A percentile compares a stretch with the other conserved stretches of the same genome.
phyloP scores from a whole-genome alignment of 441 rosid genomes.

The Breynia disticha region DNA sequence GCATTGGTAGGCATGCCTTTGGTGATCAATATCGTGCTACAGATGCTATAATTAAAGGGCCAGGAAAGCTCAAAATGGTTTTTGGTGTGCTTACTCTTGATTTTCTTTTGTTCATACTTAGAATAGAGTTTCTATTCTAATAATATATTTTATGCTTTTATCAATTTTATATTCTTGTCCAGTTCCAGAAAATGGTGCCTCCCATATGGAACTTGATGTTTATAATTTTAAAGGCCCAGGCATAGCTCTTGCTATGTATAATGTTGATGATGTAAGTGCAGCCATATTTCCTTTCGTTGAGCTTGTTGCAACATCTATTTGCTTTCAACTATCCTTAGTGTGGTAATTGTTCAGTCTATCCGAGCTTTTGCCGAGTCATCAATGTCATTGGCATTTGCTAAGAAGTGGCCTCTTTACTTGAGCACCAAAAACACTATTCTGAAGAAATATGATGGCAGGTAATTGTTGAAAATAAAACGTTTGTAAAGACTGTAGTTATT shows the following conservation, averaged over 20 bases:
- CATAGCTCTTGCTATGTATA: slow-evolving; percentile 91
- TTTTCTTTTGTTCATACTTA: slow-evolving; percentile 13
- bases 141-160: slow-evolving; percentile 3
- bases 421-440: slow-evolving; percentile 95
- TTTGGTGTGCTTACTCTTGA: slow-evolving; percentile 51
- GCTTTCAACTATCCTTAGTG: slow-evolving; percentile 1
- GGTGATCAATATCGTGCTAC: slow-evolving; percentile 97
- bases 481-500: too few relatives aligned
- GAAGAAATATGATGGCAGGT: slow-evolving; percentile 97
- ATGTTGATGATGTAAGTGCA: slow-evolving; percentile 72
- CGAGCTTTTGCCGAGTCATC: slow-evolving; percentile 90
- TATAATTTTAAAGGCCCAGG: slow-evolving; percentile 90
- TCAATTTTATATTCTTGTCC: slow-evolving; percentile 9
- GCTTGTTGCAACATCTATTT: neutral
- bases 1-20: slow-evolving; percentile 97
- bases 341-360: slow-evolving; percentile 47
- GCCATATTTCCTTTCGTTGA: slow-evolving; percentile 5
- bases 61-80: slow-evolving; percentile 90
- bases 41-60: slow-evolving; percentile 55
- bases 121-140: slow-evolving; percentile 2
- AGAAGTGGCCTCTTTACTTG: slow-evolving; percentile 92
- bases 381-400: slow-evolving; percentile 63
- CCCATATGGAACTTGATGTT: slow-evolving; percentile 58
- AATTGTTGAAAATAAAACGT: too few relatives aligned
- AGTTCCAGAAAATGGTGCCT: slow-evolving; percentile 67